Evolutionary conservation across 352 stramenopile genomes (phyloP).

Genomic region (Pythium coloratum): DNA sequence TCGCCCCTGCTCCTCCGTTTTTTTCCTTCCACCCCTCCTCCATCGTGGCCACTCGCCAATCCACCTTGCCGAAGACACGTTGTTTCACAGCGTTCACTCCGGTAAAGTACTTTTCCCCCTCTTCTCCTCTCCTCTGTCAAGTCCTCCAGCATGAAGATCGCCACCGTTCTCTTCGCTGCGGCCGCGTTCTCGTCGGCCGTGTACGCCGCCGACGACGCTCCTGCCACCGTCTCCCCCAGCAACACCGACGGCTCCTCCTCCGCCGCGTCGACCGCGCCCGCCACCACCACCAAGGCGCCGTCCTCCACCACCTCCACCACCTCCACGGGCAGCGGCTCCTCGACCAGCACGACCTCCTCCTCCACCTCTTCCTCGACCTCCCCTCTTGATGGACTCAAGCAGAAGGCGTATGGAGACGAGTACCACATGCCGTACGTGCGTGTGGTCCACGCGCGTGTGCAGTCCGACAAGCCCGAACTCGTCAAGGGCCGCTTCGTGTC

Average conservation of each 20-base stretch:
- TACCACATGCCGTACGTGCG: conserved; percentile 70
- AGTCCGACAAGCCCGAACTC: conserved; percentile 62
- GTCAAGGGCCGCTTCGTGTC: conserved; percentile 63
- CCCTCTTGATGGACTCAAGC: conserved; percentile 38
- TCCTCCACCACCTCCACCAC: conserved; percentile 15
- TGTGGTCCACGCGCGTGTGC: conserved; percentile 67
- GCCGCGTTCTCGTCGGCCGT: conserved; percentile 10
- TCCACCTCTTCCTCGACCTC: conserved; percentile 3
- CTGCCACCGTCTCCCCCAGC: conserved; percentile 10
- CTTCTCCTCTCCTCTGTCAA: conserved; percentile 1
- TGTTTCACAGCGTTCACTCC: conserved; percentile 5
- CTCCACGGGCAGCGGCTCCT: conserved; percentile 3
- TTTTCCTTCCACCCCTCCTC: neutral
- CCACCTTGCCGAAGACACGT: conserved; percentile 28
- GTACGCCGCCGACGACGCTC: conserved; percentile 11
- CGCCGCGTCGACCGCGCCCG: neutral
- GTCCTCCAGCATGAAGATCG: conserved; percentile 31
- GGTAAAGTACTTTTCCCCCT: conserved; percentile 24
- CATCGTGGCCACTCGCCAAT: conserved; percentile 27
- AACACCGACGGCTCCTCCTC: conserved; percentile 4
- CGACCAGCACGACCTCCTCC: conserved; percentile 12
- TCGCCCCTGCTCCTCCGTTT: neutral
- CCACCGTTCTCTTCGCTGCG: conserved; percentile 25
- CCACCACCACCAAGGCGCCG: conserved; percentile 10
- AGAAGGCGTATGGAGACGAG: conserved; percentile 29